Conservation (phyloP, 495 filamentous ascomycete species). For the Xylaria flabelliformis region DNA sequence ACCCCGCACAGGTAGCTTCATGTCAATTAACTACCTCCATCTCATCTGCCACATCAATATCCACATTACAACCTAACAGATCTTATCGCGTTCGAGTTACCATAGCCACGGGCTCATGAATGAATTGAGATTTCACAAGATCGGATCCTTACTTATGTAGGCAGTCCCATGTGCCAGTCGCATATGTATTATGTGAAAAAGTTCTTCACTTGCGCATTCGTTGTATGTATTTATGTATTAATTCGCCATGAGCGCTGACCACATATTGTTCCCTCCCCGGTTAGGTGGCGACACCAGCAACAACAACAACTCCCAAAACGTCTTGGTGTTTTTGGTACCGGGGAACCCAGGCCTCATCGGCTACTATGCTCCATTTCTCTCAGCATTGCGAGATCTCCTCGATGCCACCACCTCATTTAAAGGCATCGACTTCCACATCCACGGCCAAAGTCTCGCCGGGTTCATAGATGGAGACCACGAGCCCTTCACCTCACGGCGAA, state of each 20-base stretch:
- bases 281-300: conserved; percentile 8
- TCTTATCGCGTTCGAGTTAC: neutral
- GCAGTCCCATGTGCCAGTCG: neutral
- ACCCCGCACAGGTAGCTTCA: too few species aligned
- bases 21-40: too few species aligned
- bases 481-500: conserved; percentile 42
- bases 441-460: conserved; percentile 75
- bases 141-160: neutral
- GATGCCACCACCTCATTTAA: conserved; percentile 35
- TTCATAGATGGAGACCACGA: conserved; percentile 63
- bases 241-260: conserved; percentile 24
- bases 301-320: conserved; percentile 28
- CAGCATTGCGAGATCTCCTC: conserved; percentile 47
- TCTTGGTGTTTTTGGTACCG: conserved; percentile 69
- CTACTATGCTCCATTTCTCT: conserved; percentile 79
- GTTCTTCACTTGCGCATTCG: neutral
- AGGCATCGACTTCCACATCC: conserved; percentile 57
- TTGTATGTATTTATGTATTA: neutral
- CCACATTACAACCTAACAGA: too few species aligned
- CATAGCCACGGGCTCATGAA: neutral
- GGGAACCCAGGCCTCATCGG: conserved; percentile 87
- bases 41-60: too few species aligned
- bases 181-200: neutral
- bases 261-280: conserved; percentile 33
- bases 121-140: neutral